phyloP scores from a whole-genome alignment of 1,284 basidiomycete genomes.

The Sparassis latifolia region DNA sequence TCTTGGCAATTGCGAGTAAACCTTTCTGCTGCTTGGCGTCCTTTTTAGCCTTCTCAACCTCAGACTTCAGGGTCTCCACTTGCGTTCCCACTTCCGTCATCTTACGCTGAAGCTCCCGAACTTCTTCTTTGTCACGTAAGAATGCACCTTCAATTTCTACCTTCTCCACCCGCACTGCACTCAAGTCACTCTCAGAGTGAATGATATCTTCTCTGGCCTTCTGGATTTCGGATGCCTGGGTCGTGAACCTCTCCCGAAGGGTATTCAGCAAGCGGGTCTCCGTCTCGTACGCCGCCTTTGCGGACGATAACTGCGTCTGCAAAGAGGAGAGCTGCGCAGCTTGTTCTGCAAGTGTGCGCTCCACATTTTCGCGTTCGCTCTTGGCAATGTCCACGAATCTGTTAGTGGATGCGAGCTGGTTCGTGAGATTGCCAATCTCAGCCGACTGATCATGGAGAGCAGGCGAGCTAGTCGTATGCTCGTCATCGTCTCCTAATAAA shows the following conservation, averaged over 20 bases:
- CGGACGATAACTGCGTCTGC: constrained; percentile 69
- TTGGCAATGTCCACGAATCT: constrained; percentile 58
- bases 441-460: constrained; percentile 64
- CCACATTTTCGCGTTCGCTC: constrained; percentile 50
- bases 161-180: constrained; percentile 85
- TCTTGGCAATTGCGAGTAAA: constrained; percentile 88
- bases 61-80: constrained; percentile 64
- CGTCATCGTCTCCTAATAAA: constrained; percentile 72
- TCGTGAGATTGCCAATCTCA: constrained; percentile 82
- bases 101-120: constrained; percentile 78
- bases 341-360: constrained; percentile 55
- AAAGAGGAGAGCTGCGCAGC: constrained; percentile 65
- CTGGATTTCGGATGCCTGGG: constrained; percentile 76
- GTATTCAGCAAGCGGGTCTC: constrained; percentile 74
- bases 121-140: constrained; percentile 92
- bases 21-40: constrained; percentile 97
- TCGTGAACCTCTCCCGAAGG: constrained; percentile 65
- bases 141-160: constrained; percentile 86
- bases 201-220: constrained; percentile 80
- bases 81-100: constrained; percentile 80
- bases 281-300: constrained; percentile 78
- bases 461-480: constrained; percentile 32
- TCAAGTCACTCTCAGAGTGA: constrained; percentile 86
- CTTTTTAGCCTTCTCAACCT: constrained; percentile 87
- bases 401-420: constrained; percentile 79